phyloP scores from a whole-genome alignment of 331 rosid genomes.

The Prunus yedoensis region DNA sequence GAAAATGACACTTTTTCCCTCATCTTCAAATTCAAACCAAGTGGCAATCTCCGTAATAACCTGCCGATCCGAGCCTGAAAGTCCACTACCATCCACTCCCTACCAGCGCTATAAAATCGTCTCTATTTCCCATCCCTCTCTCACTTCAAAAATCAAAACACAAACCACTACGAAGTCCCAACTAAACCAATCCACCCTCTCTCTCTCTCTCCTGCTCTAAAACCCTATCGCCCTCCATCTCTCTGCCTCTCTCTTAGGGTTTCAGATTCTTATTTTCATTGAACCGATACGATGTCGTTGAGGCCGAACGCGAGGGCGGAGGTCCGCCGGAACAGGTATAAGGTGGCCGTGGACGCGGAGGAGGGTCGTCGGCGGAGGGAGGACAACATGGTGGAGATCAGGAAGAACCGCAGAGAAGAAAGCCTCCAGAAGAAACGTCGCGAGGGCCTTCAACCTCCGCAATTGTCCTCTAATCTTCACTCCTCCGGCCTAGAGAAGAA shows the following conservation, averaged over 20 bases:
- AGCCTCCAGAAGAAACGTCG: conserved; percentile 93
- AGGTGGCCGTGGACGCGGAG: conserved; percentile 97
- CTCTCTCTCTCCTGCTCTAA: conserved; percentile 17
- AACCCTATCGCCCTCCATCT: conserved; percentile 9
- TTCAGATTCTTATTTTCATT: conserved; percentile 6
- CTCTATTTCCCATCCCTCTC: conserved; percentile 8
- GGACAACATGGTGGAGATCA: conserved; percentile 97
- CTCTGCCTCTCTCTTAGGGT: conserved; percentile 26
- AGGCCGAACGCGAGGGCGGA: conserved; percentile 86
- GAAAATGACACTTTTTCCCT: conserved; percentile 5
- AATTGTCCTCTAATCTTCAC: conserved; percentile 47
- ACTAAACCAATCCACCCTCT: background rate
- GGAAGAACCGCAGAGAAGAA: conserved; percentile 89
- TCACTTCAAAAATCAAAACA: conserved; percentile 1
- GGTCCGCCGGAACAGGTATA: conserved; percentile 90
- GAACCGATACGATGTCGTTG: conserved; percentile 62
- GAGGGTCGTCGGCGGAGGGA: conserved; percentile 96
- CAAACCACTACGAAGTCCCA: background rate
- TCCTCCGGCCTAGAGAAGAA: conserved; percentile 63
- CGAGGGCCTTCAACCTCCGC: conserved; percentile 79
- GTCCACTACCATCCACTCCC: background rate
- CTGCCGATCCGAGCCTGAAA: conserved; percentile 39
- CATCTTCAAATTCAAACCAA: conserved; percentile 36
- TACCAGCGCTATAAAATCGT: conserved; percentile 16
- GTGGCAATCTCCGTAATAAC: conserved; percentile 37